Evolutionary conservation across 805 yeast genomes (phyloP).

Genomic region (Ogataea chonburiensis): DNA sequence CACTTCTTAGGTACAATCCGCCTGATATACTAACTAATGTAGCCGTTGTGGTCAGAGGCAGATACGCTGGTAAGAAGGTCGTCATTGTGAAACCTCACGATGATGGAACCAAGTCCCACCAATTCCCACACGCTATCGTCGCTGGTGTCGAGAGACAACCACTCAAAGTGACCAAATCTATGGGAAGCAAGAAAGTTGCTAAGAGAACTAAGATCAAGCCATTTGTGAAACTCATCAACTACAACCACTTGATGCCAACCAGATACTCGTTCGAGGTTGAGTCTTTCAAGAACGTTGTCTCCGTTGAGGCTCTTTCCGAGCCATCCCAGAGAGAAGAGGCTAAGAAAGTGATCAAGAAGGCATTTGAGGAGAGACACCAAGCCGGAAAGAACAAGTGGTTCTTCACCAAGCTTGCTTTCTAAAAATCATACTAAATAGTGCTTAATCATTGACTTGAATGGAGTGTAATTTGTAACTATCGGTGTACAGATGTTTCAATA

Average conservation of each 20-base stretch:
- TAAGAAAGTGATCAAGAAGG: constrained; percentile 97
- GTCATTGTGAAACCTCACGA: constrained; percentile 98
- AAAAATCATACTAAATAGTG: constrained; percentile 23
- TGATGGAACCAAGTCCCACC: constrained; percentile 98
- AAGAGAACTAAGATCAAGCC: constrained; percentile 99
- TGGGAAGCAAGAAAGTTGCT: constrained; percentile 94
- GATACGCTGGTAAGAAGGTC: constrained; percentile 99
- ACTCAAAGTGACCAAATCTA: constrained; percentile 90
- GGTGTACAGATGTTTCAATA: constrained; percentile 14
- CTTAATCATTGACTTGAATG: constrained; percentile 13
- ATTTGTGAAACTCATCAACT: constrained; percentile 97
- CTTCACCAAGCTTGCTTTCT: constrained; percentile 76
- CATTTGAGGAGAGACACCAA: constrained; percentile 98
- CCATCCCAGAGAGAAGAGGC: constrained; percentile 99
- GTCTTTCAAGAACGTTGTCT: constrained; percentile 84
- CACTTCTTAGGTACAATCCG: background rate
- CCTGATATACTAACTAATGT: constrained; percentile 35
- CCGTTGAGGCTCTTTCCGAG: constrained; percentile 93
- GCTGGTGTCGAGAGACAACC: constrained; percentile 99
- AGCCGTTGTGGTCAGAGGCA: constrained; percentile 99
- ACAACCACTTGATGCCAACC: constrained; percentile 99
- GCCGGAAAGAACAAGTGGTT: constrained; percentile 99
- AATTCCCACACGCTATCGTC: constrained; percentile 98
- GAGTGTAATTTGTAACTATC: background rate
- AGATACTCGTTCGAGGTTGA: constrained; percentile 98